Base-by-base conservation (phyloP, 768 basidiomycete genomes). In the Xanthoconium stramineum region DNA sequence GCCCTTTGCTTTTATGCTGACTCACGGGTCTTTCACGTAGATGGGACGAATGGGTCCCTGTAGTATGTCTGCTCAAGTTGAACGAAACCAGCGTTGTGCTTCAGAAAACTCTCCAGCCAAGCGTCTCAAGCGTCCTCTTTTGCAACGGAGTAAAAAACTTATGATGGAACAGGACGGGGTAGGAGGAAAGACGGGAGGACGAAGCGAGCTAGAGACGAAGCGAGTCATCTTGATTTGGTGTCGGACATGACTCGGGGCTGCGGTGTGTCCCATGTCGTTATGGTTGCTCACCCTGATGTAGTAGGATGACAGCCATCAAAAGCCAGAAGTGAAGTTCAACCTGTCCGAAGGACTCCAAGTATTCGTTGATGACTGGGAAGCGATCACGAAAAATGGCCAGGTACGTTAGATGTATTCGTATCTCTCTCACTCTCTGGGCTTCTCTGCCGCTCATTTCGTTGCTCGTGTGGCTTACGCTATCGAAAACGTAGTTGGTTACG, bases 291-390 rank as follows among this genome's bases (percentile, higher is more conserved):
- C 50, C 10, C 35, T n/a, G 37, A 20, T 28, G 47, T 56, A 32
- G 13, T 63, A 94, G 82, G 91, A 91, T 50, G 94, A 96, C 28
- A 82, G 76, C 57, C 76, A 76, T 66, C 85, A 83, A 70, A 85
- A 89, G 61, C 88, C 91, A 1, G 24, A 24, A 24, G 4, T 4
- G 24, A 24, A 24, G 4, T 4, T 24, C 2, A 24, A 24, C 24
- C 2, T 98, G 6, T 96, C 97, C 0, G 97, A 98, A 64, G 71
- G 81, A n/a, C 79, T 98, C 59, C 98, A 97, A 70, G 81, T 85
- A 30, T 79, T 89, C 37, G 94, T 98, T 3, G 94, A 98, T 66
- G 97, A 98, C 63, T 99, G 97, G 97, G 96, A 98, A 72, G 84
- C 24, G 24, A 24, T 98, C 38, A 98, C 97, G 51, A 98, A 97